A percentile compares a stretch with the other conserved stretches of the same genome.
phyloP scores from a whole-genome alignment of 768 basidiomycete species.

The Cyclocybe aegerita region DNA sequence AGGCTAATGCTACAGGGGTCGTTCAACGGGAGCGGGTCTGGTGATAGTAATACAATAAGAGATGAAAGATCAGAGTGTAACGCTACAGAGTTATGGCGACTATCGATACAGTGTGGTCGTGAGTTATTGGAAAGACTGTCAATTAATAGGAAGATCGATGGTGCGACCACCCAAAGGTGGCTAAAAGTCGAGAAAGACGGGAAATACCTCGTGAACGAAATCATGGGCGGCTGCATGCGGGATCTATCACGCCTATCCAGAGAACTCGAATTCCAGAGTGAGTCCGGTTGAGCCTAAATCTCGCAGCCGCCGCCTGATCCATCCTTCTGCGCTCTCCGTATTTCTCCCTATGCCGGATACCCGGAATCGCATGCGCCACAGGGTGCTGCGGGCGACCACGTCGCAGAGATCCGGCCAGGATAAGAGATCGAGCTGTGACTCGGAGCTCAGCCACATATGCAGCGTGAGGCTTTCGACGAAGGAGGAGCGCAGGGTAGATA shows the following conservation, averaged over 20 bases:
- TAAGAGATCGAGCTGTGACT: conserved; percentile 29
- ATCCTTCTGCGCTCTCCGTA: conserved; percentile 20
- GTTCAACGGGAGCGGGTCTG: no score
- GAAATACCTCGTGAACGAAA: background rate
- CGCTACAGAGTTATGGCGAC: no score
- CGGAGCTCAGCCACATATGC: conserved; percentile 32
- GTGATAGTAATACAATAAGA: no score
- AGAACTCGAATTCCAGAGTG: conserved; percentile 10
- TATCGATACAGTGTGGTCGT: no score
- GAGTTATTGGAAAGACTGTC: no score
- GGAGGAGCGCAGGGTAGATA: conserved; percentile 22
- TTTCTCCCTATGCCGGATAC: conserved; percentile 31
- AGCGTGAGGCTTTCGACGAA: conserved; percentile 21
- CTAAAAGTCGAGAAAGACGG: background rate
- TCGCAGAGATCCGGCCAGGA: conserved; percentile 27
- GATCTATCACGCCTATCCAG: background rate
- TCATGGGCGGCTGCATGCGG: background rate
- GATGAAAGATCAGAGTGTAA: no score
- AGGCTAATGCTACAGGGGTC: no score
- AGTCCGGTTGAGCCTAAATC: background rate
- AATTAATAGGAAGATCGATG: background rate
- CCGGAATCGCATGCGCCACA: conserved; percentile 21
- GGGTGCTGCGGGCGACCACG: conserved; percentile 15
- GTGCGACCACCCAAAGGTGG: background rate
- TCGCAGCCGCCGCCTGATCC: conserved; percentile 25